Evolutionary conservation across 1,284 basidiomycete species (phyloP).

Genomic region (Coniophora puteana): DNA sequence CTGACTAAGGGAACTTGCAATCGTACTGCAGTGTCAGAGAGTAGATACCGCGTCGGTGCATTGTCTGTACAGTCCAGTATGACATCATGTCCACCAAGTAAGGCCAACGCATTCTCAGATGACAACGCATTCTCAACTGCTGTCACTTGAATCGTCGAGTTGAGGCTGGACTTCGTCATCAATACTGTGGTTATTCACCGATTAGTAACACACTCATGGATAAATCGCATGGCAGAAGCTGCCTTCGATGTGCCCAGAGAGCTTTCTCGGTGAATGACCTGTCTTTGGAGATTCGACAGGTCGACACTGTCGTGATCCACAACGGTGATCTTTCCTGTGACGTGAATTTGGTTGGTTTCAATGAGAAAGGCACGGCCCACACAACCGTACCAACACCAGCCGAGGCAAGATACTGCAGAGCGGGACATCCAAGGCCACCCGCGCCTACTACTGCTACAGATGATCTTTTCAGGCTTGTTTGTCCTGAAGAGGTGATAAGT

Average conservation of each 20-base stretch:
- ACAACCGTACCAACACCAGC: constrained; percentile 78
- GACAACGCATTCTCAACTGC: constrained; percentile 51
- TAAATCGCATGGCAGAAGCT: constrained; percentile 70
- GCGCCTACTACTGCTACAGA: constrained; percentile 90
- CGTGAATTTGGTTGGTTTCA: constrained; percentile 10
- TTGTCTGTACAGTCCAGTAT: constrained; percentile 97
- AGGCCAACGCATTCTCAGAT: constrained; percentile 54
- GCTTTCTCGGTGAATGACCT: constrained; percentile 84
- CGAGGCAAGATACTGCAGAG: constrained; percentile 89
- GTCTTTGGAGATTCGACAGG: constrained; percentile 90
- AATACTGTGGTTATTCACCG: constrained; percentile 2
- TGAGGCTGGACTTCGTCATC: constrained; percentile 48
- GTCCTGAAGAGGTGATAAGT: constrained; percentile 50
- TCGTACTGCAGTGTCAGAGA: constrained; percentile 86
- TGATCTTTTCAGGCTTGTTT: constrained; percentile 74
- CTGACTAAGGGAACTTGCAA: constrained; percentile 81
- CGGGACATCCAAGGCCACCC: constrained; percentile 95
- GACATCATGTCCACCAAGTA: constrained; percentile 69
- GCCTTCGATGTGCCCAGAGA: constrained; percentile 85
- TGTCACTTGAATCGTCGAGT: constrained; percentile 59
- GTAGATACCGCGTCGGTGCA: constrained; percentile 86
- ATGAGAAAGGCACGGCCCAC: constrained; percentile 1
- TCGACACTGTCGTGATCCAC: constrained; percentile 93
- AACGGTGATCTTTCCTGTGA: constrained; percentile 75
- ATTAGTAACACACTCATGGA: constrained; percentile 50